phyloP scores from a whole-genome alignment of 306 rosid genomes.

The barrel medic (Medicago truncatula) region DNA sequence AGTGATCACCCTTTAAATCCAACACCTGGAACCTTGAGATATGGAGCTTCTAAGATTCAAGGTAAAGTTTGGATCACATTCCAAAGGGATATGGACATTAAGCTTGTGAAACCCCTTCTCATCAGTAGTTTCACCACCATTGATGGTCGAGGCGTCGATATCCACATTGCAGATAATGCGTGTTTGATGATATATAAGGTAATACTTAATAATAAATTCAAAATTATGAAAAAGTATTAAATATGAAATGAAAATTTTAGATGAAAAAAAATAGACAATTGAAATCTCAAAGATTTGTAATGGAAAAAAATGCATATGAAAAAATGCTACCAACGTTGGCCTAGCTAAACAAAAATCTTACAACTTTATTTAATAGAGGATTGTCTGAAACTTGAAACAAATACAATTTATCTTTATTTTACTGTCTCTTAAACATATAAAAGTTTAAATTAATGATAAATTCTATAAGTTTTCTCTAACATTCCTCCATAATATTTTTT shows the following conservation, averaged over 20 bases:
- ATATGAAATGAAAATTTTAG: not conserved
- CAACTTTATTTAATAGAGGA: too few species aligned
- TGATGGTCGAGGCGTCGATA: conserved; percentile 39
- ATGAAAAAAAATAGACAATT: not conserved
- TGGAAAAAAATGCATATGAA: too few species aligned
- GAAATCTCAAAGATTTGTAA: not conserved
- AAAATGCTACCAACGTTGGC: not conserved
- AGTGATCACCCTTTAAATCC: conserved; percentile 39
- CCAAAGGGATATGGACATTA: conserved; percentile 43
- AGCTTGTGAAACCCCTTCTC: conserved; percentile 33
- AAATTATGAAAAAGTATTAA: not conserved
- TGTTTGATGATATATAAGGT: conserved; percentile 46
- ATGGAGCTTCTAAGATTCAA: conserved; percentile 40
- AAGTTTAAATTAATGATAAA: not conserved
- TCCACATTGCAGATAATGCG: conserved; percentile 39
- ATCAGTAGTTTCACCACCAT: conserved; percentile 45
- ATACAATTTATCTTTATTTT: not conserved
- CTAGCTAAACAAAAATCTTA: too few species aligned
- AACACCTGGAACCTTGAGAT: conserved; percentile 40
- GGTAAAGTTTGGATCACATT: conserved; percentile 45
- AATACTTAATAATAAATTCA: not conserved
- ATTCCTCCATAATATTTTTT: not conserved
- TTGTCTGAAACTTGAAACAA: not conserved
- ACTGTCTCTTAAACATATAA: not conserved
- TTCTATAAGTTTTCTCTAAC: not conserved